phyloP scores from a whole-genome alignment of 2,329 filamentous ascomycete species.

The Conoideocrella luteorostrata region DNA sequence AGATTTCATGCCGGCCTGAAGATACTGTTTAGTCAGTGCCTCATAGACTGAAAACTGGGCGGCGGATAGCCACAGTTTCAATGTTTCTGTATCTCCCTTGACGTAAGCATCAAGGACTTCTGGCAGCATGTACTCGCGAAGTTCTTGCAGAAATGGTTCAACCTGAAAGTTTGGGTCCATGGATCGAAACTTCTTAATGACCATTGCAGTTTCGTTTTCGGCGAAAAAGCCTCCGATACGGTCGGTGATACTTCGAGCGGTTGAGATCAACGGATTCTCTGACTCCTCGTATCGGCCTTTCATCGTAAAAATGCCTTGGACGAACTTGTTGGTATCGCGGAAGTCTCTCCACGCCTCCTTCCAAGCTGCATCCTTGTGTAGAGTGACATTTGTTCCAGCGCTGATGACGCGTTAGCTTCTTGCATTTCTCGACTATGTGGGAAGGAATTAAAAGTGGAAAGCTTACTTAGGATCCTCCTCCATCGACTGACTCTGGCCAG shows the following conservation, averaged over 20 bases:
- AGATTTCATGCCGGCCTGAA: constrained; percentile 84
- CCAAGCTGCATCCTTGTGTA: constrained; percentile 96
- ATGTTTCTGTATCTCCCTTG: constrained; percentile 83
- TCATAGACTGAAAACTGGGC: constrained; percentile 96
- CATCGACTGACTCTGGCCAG: constrained; percentile 49
- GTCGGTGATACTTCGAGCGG: constrained; percentile 89
- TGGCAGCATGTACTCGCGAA: constrained; percentile 95
- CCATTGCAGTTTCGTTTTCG: constrained; percentile 94
- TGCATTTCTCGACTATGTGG: no score
- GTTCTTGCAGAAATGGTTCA: constrained; percentile 88
- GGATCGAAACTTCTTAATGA: constrained; percentile 95
- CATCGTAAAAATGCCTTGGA: constrained; percentile 82
- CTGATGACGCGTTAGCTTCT: constrained; percentile 38
- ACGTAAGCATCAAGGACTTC: constrained; percentile 98
- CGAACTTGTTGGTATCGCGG: constrained; percentile 79
- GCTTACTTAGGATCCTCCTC: constrained; percentile 81
- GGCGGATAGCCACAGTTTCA: constrained; percentile 93
- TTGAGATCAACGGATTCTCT: constrained; percentile 90
- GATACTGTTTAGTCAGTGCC: constrained; percentile 94
- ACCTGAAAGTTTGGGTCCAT: constrained; percentile 95
- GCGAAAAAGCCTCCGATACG: constrained; percentile 92
- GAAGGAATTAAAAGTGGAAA: neutral
- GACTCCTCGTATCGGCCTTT: constrained; percentile 90
- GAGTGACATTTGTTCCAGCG: constrained; percentile 85
- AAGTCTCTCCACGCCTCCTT: constrained; percentile 98